These are phyloP conservation scores for Gigaspora rosea DNA, from an alignment of 192 early-diverging fungal species.

Conservation along the genomic window DNA sequence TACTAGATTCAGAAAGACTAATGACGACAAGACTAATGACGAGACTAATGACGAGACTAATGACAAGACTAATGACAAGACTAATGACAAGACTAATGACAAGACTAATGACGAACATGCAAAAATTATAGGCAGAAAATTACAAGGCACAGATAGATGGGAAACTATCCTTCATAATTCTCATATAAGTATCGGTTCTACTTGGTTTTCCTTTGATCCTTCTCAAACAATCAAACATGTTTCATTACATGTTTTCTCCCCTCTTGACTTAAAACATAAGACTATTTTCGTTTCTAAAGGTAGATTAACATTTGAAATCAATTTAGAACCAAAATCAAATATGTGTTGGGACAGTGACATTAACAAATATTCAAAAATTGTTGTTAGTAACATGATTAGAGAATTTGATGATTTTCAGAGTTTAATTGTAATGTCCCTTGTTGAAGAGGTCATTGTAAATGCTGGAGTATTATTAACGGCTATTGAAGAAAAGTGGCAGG, in stretches of 20 bases:
- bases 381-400: conserved; percentile 13
- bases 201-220: background rate
- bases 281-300: conserved; percentile 24
- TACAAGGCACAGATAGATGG: conserved; percentile 10
- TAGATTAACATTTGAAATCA: conserved; percentile 9
- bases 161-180: conserved; percentile 21
- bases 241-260: conserved; percentile 27
- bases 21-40: too few species aligned
- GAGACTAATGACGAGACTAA: too few species aligned
- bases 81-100: too few species aligned
- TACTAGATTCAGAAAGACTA: conserved; percentile 12
- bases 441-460: conserved; percentile 20
- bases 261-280: conserved; percentile 13
- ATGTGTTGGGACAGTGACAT: background rate
- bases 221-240: background rate
- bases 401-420: conserved; percentile 23
- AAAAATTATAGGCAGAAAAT: conserved; percentile 29
- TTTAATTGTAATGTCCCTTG: conserved; percentile 16
- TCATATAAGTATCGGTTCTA: conserved; percentile 12
- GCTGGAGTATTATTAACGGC: conserved; percentile 30
- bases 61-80: too few species aligned
- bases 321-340: background rate
- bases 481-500: conserved; percentile 28
- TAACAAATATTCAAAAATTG: conserved; percentile 2
- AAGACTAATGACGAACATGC: background rate